Base-by-base conservation (phyloP, 768 basidiomycete genomes). In the Termitomyces sp. region DNA sequence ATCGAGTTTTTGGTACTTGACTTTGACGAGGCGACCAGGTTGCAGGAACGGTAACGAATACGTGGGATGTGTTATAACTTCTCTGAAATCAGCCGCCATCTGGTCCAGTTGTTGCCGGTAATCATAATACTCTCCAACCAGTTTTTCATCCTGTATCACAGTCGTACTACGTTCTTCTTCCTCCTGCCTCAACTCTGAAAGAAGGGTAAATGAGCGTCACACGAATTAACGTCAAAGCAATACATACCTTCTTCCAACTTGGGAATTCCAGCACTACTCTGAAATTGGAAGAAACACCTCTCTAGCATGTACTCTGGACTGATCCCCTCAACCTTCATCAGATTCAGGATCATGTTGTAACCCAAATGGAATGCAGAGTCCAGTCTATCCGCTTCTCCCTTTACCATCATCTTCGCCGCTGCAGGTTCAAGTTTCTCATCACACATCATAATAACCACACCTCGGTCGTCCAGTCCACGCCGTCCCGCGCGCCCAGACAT, bases 371-470 rank as follows among this genome's bases (percentile, higher is more conserved):
- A 99, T 4, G 97, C 97, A 6, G 97, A 99, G 71, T 98, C 94
- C 52, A 99, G 77, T 49, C 95, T 80, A 70, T 99, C 96, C 4
- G 97, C 94, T 75, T 96, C 90, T 47, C 97, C 97, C 72, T 98
- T 98, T 66, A 99, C 89, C 97, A 99, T 99, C 54, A 79, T 81
- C 76, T 96, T 98, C 38, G 97, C 95, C 0, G 89, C 85, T 2
- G 82, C 70, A 0, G 97, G 95, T 65, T 98, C 97, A 46, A 99
- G 79, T 73, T 96, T 98, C 75, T 98, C 94, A 71, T 98, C 97
- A 69, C 90, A 91, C 97, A 99, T 98, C 93, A 99, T 91, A 65
- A 99, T 98, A 53, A 99, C 97, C 51, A 98, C 93, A 54, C 97
- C 97, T n/a, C 97, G 86, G 60, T 98, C 96, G 70, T 99, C 97